phyloP scores from a whole-genome alignment of 2,329 filamentous ascomycete genomes.

The Xylariaceae sp. region DNA sequence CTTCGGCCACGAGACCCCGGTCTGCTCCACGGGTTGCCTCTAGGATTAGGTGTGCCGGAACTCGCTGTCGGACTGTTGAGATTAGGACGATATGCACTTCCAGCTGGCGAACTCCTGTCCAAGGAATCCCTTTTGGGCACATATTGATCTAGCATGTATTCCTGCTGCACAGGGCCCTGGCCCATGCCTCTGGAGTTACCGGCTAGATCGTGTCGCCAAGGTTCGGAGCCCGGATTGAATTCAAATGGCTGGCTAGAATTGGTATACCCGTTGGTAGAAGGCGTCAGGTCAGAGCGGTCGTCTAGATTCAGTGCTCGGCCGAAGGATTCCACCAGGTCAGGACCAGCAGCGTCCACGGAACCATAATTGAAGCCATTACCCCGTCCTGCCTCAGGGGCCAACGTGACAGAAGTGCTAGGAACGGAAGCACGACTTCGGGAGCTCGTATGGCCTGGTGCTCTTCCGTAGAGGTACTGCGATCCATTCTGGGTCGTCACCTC shows the following conservation, averaged over 20 bases:
- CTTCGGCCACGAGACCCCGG: constrained; percentile 29
- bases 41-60: constrained; percentile 21
- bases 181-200: constrained; percentile 10
- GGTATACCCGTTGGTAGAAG: constrained; percentile 13
- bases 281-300: constrained; percentile 15
- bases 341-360: constrained; percentile 27
- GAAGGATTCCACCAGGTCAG: constrained; percentile 29
- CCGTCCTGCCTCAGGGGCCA: constrained; percentile 13
- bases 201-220: constrained; percentile 35
- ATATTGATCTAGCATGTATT: constrained; percentile 25
- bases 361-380: constrained; percentile 9
- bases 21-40: constrained; percentile 30
- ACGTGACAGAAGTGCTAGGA: constrained; percentile 8
- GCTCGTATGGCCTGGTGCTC: constrained; percentile 7
- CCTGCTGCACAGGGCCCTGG: constrained; percentile 22
- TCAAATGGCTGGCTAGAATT: constrained; percentile 32
- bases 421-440: constrained; percentile 12
- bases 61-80: constrained; percentile 25
- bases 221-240: constrained; percentile 38
- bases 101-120: constrained; percentile 31
- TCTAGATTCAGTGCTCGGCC: constrained; percentile 27
- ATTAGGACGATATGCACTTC: constrained; percentile 22
- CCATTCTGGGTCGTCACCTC: constrained; percentile 9
- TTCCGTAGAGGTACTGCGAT: constrained; percentile 11
- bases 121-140: constrained; percentile 29